Evolutionary conservation across 2,329 filamentous ascomycete species (phyloP).

Genomic region (Pseudogymnoascus sp.): DNA sequence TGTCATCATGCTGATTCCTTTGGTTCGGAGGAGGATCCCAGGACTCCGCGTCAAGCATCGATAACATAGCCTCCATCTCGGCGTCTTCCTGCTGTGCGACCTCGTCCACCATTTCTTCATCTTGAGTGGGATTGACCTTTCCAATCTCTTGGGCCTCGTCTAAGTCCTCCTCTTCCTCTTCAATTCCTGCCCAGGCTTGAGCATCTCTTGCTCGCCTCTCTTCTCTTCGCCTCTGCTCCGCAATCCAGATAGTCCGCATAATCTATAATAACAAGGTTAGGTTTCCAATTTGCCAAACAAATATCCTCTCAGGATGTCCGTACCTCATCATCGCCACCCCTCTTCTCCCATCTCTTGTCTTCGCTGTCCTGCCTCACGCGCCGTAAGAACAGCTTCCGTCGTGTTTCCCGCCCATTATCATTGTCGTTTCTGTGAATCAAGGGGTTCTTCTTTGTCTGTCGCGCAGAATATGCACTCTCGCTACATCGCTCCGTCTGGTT

Average conservation of each 20-base stretch:
- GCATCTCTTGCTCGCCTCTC: slow-evolving; percentile 27
- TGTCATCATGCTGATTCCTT: slow-evolving; percentile 7
- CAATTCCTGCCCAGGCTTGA: slow-evolving; percentile 18
- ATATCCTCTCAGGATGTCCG: slow-evolving; percentile 10
- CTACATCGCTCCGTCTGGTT: not conserved
- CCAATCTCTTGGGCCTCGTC: slow-evolving; percentile 11
- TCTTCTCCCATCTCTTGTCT: slow-evolving; percentile 51
- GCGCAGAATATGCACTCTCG: not conserved
- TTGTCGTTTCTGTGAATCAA: slow-evolving; percentile 45
- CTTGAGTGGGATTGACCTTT: slow-evolving; percentile 12
- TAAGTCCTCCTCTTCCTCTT: slow-evolving; percentile 22
- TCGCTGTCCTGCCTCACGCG: slow-evolving; percentile 56
- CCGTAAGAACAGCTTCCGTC: slow-evolving; percentile 62
- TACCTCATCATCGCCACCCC: slow-evolving; percentile 57
- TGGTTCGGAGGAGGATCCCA: slow-evolving; percentile 4
- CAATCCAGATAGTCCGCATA: slow-evolving; percentile 33
- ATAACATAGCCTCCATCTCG: slow-evolving; percentile 51
- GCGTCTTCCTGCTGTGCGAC: slow-evolving; percentile 46
- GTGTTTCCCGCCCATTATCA: slow-evolving; percentile 55
- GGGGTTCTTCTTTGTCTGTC: slow-evolving; percentile 50
- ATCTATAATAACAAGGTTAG: slow-evolving; percentile 21
- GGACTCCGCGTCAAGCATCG: slow-evolving; percentile 32
- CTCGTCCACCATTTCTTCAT: slow-evolving; percentile 42
- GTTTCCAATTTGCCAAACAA: not conserved
- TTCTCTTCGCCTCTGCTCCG: slow-evolving; percentile 30